Conservation (phyloP, 768 basidiomycete species). For the Mycena polygramma region DNA sequence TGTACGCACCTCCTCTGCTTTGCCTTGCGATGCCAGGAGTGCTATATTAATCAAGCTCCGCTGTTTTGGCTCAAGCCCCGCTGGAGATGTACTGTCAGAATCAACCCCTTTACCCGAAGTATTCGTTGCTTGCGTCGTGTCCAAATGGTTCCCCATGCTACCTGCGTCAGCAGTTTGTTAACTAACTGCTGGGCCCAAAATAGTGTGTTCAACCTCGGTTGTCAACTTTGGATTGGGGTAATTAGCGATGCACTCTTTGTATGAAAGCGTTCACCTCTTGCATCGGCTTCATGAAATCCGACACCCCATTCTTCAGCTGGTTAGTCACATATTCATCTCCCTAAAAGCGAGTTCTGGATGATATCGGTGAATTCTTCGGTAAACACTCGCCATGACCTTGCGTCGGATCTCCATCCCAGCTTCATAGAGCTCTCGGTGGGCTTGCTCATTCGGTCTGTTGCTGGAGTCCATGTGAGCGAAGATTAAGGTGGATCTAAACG, state of each 20-base stretch:
- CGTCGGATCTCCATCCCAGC: constrained; percentile 56
- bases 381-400: constrained; percentile 54
- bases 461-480: constrained; percentile 40
- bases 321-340: constrained; percentile 59
- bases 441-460: constrained; percentile 46
- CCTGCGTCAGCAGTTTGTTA: constrained; percentile 40
- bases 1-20: constrained; percentile 54
- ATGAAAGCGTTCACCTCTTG: constrained; percentile 48
- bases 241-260: neutral
- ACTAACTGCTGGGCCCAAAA: too few species aligned
- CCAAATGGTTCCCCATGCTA: constrained; percentile 63
- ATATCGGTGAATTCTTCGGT: too few species aligned
- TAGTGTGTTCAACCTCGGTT: constrained; percentile 47
- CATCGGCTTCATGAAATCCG: constrained; percentile 63
- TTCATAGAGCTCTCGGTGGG: constrained; percentile 57
- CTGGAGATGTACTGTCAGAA: constrained; percentile 6
- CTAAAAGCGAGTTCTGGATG: constrained; percentile 38
- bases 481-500: neutral
- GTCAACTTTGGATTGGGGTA: constrained; percentile 44
- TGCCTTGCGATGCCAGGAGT: constrained; percentile 57
- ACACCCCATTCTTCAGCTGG: constrained; percentile 55
- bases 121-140: constrained; percentile 46
- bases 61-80: constrained; percentile 60
- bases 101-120: neutral
- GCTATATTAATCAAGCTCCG: constrained; percentile 61